A percentile compares a stretch with the other conserved stretches of the same genome.
Evolutionary conservation across 495 filamentous ascomycete genomes (phyloP).

Genomic region (Penicillium riverlandense): DNA sequence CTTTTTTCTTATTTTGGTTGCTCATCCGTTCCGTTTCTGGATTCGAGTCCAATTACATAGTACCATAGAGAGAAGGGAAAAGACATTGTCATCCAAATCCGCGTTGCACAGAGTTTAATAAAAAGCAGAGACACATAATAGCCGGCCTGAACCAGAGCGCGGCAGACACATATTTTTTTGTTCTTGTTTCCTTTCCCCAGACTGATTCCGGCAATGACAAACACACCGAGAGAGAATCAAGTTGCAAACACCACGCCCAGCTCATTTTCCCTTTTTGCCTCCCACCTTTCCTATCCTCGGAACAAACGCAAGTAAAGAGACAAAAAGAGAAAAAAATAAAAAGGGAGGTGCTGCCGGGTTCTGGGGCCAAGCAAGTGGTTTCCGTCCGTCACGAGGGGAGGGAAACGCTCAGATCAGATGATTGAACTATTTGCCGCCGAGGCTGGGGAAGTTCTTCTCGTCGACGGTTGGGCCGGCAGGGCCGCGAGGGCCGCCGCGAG

Average conservation of each 20-base stretch:
- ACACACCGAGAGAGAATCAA: too few species aligned
- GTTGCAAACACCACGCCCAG: too few species aligned
- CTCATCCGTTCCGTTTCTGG: slow-evolving; percentile 15
- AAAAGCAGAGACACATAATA: slow-evolving; percentile 12
- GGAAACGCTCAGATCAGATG: too few species aligned
- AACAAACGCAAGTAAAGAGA: too few species aligned
- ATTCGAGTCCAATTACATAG: slow-evolving; percentile 33
- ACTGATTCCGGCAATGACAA: neutral
- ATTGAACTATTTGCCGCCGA: slow-evolving; percentile 32
- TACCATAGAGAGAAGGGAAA: slow-evolving; percentile 7
- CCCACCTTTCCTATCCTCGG: too few species aligned
- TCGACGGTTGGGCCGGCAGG: slow-evolving; percentile 35
- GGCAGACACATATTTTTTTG: too few species aligned
- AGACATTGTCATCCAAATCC: slow-evolving; percentile 20
- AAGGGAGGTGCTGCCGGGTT: too few species aligned
- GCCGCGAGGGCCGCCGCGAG: slow-evolving; percentile 25
- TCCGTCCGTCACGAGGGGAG: too few species aligned
- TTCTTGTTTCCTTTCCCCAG: slow-evolving; percentile 1
- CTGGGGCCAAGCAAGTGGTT: too few species aligned
- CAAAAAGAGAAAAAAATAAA: too few species aligned
- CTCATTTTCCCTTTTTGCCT: too few species aligned
- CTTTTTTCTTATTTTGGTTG: slow-evolving; percentile 22
- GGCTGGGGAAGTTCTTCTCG: slow-evolving; percentile 47
- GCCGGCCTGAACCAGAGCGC: slow-evolving; percentile 4
- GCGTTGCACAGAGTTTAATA: slow-evolving; percentile 22